phyloP scores from a whole-genome alignment of 2,329 filamentous ascomycete genomes.

The Xylaria sp. region DNA sequence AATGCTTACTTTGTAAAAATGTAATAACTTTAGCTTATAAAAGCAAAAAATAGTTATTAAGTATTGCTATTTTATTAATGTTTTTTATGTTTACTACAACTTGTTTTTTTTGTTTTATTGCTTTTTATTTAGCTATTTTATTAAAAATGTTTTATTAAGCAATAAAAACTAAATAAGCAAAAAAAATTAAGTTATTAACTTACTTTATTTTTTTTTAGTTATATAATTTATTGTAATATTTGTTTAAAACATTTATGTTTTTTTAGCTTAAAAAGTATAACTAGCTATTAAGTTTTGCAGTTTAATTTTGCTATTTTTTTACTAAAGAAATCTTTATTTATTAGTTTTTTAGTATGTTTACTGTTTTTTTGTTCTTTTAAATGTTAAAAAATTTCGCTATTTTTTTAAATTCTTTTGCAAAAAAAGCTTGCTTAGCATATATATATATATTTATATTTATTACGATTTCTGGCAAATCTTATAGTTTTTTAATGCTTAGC shows the following conservation, averaged over 20 bases:
- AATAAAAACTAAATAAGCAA: neutral
- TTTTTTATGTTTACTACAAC: neutral
- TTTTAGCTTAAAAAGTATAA: no score
- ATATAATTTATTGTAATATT: neutral
- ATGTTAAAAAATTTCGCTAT: no score
- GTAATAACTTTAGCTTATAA: neutral
- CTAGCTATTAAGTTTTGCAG: neutral
- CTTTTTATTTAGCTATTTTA: no score
- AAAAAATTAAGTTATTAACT: neutral
- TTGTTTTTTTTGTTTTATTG: no score
- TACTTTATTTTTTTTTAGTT: neutral
- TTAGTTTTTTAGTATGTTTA: neutral
- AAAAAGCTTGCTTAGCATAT: no score
- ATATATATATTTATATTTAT: no score
- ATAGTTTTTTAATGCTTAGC: no score
- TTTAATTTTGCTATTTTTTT: neutral
- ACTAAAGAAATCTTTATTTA: neutral
- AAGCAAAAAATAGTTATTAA: neutral
- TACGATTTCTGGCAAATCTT: no score
- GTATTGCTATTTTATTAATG: neutral
- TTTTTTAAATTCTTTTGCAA: no score
- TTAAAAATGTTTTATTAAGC: no score
- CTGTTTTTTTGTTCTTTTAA: no score
- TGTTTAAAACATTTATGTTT: neutral
- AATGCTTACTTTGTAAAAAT: neutral